Conservation (phyloP, 768 basidiomycete genomes). For the Leccinum arenicola region DNA sequence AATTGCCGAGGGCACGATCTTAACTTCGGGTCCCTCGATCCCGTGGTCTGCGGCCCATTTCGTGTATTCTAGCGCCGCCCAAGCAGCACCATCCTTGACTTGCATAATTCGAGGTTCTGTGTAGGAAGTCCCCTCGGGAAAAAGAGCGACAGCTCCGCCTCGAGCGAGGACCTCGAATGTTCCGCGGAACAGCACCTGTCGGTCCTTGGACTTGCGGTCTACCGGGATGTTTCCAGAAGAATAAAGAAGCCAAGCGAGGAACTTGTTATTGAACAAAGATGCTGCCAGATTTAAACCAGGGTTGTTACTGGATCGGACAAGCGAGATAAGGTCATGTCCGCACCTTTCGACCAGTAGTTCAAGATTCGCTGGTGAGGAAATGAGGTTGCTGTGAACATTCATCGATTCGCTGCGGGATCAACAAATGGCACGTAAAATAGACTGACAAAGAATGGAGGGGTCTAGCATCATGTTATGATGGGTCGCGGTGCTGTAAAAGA, state of each 20-base stretch:
- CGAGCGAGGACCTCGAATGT: slow-evolving; percentile 81
- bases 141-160: slow-evolving; percentile 87
- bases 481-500: slow-evolving; percentile 60
- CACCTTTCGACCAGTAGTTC: slow-evolving; percentile 95
- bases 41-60: slow-evolving; percentile 69
- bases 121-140: slow-evolving; percentile 92
- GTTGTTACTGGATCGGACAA: slow-evolving; percentile 10
- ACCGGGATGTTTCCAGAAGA: slow-evolving; percentile 98
- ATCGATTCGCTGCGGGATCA: slow-evolving; percentile 16
- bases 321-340: slow-evolving; percentile 13
- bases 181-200: slow-evolving; percentile 81
- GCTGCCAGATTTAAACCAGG: slow-evolving; percentile 39
- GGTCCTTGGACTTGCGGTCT: slow-evolving; percentile 91
- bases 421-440: slow-evolving; percentile 10
- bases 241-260: slow-evolving; percentile 67
- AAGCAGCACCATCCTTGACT: slow-evolving; percentile 90
- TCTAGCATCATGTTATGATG: slow-evolving; percentile 98
- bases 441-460: slow-evolving; percentile 76
- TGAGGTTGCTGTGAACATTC: slow-evolving; percentile 54
- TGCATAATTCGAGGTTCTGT: slow-evolving; percentile 93
- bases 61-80: slow-evolving; percentile 91
- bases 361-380: slow-evolving; percentile 81
- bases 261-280: slow-evolving; percentile 77
- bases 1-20: slow-evolving; percentile 81
- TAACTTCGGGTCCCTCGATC: slow-evolving; percentile 42